Base-by-base conservation (phyloP, 2,329 filamentous ascomycete genomes). In the Incumbomyces delicatus region DNA sequence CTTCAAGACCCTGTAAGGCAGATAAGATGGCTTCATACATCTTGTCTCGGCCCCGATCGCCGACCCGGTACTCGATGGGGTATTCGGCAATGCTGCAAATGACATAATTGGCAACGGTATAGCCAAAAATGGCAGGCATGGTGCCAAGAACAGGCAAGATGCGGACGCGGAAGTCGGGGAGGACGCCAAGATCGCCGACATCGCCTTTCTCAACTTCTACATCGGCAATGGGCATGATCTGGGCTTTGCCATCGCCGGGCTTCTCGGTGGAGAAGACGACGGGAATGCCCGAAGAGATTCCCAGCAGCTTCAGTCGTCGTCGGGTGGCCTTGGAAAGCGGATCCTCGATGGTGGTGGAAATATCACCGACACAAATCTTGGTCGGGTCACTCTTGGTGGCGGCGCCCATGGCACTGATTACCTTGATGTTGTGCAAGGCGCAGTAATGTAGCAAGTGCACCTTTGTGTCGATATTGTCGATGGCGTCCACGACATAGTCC, bases 381-480 rank as follows among this genome's bases (percentile, higher is more conserved):
- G 89, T 96, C 1, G 80, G 80, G 57, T 83, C 80, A 2, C 86
- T 90, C 71, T 96, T 98, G 67, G 87, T 95, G 0, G 88, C 92
- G 0, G 92, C 92, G 1, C 92, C 92, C 89, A 96, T 96, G 29
- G 87, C 86, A 13, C 87, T 92, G 52, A 98, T 89, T 22, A 98
- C 87, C 1, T 80, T 83, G 20, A 96, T 71, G 1, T 75, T 72
- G 60, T 87, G 76, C 50, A 81, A 77, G 61, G 89, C 75, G 67
- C 92, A 98, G 67, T 94, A 94, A 58, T 87, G 81, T 34, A 98
- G 73, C 46, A 98, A 70, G 14, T 83, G 84, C 2, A 98, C 90
- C 69, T 98, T 98, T 45, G 87, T 94, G 43, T 95, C 87, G 52
- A 98, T 96, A 61, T 98, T 96, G 66, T 98, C 92, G 55, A 98